phyloP scores from a whole-genome alignment of 164 flowering plant genomes.

The Liquidambar formosana region DNA sequence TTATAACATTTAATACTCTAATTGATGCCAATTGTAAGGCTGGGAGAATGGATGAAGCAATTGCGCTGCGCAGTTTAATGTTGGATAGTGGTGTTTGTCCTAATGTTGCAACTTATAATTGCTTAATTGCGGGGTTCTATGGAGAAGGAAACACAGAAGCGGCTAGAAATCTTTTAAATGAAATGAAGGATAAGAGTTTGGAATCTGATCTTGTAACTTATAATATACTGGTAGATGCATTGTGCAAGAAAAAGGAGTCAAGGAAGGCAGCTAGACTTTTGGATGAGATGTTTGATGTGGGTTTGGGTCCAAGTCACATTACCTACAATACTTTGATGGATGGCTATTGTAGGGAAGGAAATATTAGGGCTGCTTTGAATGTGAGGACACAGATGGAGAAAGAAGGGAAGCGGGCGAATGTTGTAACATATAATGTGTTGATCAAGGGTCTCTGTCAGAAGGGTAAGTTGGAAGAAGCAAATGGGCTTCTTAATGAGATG shows the following conservation, averaged over 20 bases:
- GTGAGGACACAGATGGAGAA: slow-evolving; percentile 60
- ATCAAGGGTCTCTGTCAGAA: slow-evolving; percentile 50
- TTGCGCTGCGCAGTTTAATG: slow-evolving; percentile 37
- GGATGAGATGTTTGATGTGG: slow-evolving; percentile 47
- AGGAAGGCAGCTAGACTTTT: slow-evolving; percentile 44
- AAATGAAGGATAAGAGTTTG: slow-evolving; percentile 41
- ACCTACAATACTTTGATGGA: slow-evolving; percentile 64
- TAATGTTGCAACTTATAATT: slow-evolving; percentile 52
- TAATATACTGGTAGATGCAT: slow-evolving; percentile 38
- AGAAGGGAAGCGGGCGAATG: slow-evolving; percentile 52
- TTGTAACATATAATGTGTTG: slow-evolving; percentile 60
- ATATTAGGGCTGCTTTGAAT: slow-evolving; percentile 52
- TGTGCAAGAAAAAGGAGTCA: slow-evolving; percentile 44
- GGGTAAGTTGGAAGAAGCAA: slow-evolving; percentile 65
- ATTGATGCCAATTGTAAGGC: slow-evolving; percentile 58
- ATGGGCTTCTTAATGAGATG: slow-evolving; percentile 66
- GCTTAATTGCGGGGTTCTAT: slow-evolving; percentile 50
- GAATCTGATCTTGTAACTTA: slow-evolving; percentile 50
- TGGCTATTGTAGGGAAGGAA: slow-evolving; percentile 57
- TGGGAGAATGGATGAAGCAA: slow-evolving; percentile 47
- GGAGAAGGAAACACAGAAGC: slow-evolving; percentile 29
- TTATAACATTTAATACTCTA: slow-evolving; percentile 47
- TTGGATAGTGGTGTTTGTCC: slow-evolving; percentile 33
- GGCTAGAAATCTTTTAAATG: slow-evolving; percentile 32
- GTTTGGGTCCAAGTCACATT: slow-evolving; percentile 50